Base-by-base conservation (phyloP, 225 moss, liverwort and hornwort species). In the Physcomitrellopsis africana region DNA sequence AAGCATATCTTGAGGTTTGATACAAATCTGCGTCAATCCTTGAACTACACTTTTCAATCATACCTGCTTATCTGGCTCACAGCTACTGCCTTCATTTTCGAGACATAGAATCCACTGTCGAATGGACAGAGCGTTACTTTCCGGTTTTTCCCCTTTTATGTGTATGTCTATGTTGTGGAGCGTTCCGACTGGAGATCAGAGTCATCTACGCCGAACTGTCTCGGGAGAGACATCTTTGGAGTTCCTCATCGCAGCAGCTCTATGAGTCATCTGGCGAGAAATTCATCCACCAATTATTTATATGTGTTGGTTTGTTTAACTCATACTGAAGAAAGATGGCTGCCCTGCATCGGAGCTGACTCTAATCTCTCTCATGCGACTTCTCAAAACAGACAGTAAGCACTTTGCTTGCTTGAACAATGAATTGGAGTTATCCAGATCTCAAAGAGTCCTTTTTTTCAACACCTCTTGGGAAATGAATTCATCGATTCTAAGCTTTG, bases 361-460 rank as follows among this genome's bases (percentile, higher is more conserved):
- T 37, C 19, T 52, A 73, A 41, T 45, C 27, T 49, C 64, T 80
- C 74, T 79, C 78, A 56, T 67, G 61, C 51, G 60, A 79, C 75
- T 66, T 76, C 70, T 77, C 81, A 77, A 81, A 74, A 72, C 74
- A 77, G 70, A 62, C 43, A 75, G 59, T 48, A 59, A 32, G 75
- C 67, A 48, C 10, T 75, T 57, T 42, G 52, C 63, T 75, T 75
- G 67, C 75, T 67, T 18, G 43, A n/a, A 37, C 46, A 32, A 47
- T 11, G 51, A 69, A 54, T 61, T 45, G 70, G 54, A 16, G 0
- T 56, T 63, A 27, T 60, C 32, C 32, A 32, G 60, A 60, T 29
- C 14, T 61, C 32, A 44, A 77, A 69, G 77, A 67, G 42, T 9
- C 19, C 11, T 27, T 77, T 73, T 82, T 66, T 47, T 22, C 65